phyloP scores from a whole-genome alignment of 2,329 filamentous ascomycete genomes.

The Madurella mycetomatis region DNA sequence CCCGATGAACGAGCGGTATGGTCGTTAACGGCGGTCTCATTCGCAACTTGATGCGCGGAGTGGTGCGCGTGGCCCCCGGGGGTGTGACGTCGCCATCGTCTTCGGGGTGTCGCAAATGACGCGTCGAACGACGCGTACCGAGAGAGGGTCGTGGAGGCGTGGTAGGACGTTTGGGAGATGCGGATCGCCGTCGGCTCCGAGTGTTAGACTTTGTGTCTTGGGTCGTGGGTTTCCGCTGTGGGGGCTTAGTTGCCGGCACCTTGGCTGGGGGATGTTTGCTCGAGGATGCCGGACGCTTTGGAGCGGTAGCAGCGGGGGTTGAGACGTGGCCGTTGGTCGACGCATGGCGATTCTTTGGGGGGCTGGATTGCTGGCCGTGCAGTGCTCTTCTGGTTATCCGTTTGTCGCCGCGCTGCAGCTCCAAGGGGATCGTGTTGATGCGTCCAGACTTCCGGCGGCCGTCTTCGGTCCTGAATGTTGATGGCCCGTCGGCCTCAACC shows the following conservation, averaged over 20 bases:
- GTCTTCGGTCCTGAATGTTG: conserved; percentile 73
- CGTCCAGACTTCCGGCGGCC: conserved; percentile 65
- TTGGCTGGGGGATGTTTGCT: conserved; percentile 29
- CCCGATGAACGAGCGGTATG: conserved; percentile 57
- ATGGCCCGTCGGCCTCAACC: conserved; percentile 77
- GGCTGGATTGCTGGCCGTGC: conserved; percentile 33
- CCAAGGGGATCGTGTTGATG: conserved; percentile 54
- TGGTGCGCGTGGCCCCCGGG: conserved; percentile 28
- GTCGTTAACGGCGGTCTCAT: conserved; percentile 38
- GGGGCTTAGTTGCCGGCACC: conserved; percentile 18
- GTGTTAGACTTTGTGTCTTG: conserved; percentile 25
- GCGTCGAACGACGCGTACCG: conserved; percentile 41
- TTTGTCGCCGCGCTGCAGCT: conserved; percentile 49
- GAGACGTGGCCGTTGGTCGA: conserved; percentile 28
- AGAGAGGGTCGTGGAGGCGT: conserved; percentile 37
- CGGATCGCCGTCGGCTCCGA: conserved; percentile 38
- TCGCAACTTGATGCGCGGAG: conserved; percentile 47
- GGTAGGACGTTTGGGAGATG: conserved; percentile 37
- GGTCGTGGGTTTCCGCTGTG: conserved; percentile 16
- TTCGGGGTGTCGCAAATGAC: conserved; percentile 31
- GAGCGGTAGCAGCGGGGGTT: conserved; percentile 22
- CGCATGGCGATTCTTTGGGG: conserved; percentile 31
- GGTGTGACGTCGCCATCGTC: conserved; percentile 26
- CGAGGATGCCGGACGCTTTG: conserved; percentile 30
- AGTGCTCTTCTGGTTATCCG: conserved; percentile 47